Conservation (phyloP, 148 eudicot genomes). For the Linanthus parryae region DNA sequence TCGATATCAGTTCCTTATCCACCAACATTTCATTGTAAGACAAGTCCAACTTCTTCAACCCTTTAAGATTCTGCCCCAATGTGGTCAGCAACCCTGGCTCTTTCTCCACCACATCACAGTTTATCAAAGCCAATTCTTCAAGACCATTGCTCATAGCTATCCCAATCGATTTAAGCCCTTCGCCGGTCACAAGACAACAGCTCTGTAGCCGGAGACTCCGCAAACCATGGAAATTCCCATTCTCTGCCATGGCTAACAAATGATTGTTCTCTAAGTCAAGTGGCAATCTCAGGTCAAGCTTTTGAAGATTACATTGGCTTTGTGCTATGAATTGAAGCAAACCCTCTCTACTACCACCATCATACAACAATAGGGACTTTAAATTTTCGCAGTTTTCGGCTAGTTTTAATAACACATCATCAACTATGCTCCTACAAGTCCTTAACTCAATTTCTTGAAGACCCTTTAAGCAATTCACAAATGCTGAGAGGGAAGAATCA, state of each 20-base stretch:
- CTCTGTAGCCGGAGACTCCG: conserved; percentile 35
- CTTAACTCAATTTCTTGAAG: conserved; percentile 48
- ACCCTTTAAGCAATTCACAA: conserved; percentile 12
- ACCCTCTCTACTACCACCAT: conserved; percentile 53
- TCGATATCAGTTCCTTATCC: conserved; percentile 45
- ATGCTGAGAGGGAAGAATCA: conserved; percentile 18
- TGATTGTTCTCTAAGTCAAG: conserved; percentile 52
- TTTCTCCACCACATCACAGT: conserved; percentile 43
- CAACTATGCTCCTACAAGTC: conserved; percentile 41
- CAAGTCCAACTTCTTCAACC: conserved; percentile 37
- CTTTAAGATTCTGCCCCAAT: conserved; percentile 39
- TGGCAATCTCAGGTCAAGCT: conserved; percentile 50
- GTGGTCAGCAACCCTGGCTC: conserved; percentile 37
- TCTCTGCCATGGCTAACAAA: conserved; percentile 26
- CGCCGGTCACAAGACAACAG: conserved; percentile 49
- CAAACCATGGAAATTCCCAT: conserved; percentile 28
- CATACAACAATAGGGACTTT: conserved; percentile 41
- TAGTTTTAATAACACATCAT: conserved; percentile 25
- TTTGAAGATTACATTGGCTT: conserved; percentile 24
- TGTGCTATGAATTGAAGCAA: conserved; percentile 41
- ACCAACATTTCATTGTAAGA: conserved; percentile 45
- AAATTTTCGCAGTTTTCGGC: conserved; percentile 29
- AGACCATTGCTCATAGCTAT: conserved; percentile 20
- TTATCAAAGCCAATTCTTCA: conserved; percentile 41
- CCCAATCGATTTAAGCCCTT: conserved; percentile 33